These are phyloP conservation scores for Geranomyces michiganensis DNA, from an alignment of 192 early-diverging fungal genomes.

Conservation along the genomic window DNA sequence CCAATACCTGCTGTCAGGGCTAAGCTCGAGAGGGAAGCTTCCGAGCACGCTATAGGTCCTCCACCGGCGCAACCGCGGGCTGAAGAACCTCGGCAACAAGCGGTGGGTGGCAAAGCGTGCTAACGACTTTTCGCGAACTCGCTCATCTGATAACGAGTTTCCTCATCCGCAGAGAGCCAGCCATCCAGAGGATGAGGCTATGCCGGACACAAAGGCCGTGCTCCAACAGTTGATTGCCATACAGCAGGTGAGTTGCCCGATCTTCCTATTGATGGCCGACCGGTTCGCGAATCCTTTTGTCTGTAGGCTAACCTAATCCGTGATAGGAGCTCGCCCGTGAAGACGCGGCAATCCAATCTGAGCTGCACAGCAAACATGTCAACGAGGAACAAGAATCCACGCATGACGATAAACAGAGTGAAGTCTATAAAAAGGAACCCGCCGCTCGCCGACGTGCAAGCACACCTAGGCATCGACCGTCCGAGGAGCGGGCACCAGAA, in stretches of 20 bases:
- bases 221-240: conserved; percentile 27
- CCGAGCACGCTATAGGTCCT: too few relatives aligned
- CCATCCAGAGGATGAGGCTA: not conserved
- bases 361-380: conserved; percentile 8
- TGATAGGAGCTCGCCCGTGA: conserved; percentile 24
- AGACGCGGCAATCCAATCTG: conserved; percentile 23
- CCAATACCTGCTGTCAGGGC: not conserved
- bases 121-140: too few relatives aligned
- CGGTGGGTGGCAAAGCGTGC: too few relatives aligned
- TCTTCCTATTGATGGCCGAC: too few relatives aligned
- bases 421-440: not conserved
- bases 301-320: not conserved
- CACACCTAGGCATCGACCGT: not conserved
- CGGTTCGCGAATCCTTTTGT: not conserved
- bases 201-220: conserved; percentile 20
- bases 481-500: not conserved
- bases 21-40: too few relatives aligned
- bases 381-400: not conserved
- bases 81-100: too few relatives aligned
- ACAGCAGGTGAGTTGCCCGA: conserved; percentile 14
- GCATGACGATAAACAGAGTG: not conserved
- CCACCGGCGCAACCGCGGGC: too few relatives aligned
- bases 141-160: too few relatives aligned
- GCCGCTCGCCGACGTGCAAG: not conserved
- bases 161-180: not conserved